Conservation (phyloP, 441 rosid species). For the Populus hybrid region DNA sequence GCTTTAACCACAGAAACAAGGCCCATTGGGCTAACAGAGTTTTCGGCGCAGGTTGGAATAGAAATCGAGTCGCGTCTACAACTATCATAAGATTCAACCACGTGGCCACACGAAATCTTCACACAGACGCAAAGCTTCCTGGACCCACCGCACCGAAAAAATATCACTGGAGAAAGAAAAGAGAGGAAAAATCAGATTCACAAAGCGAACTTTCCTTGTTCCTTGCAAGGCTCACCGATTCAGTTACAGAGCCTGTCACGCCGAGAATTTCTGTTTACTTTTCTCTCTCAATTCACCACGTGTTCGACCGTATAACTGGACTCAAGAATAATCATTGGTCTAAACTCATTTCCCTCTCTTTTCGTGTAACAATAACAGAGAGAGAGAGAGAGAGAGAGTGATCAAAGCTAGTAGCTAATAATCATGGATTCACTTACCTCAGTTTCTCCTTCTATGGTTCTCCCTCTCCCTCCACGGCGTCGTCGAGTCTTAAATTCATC, state of each 20-base stretch:
- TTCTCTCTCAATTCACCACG: not conserved
- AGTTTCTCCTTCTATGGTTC: slow-evolving; percentile 64
- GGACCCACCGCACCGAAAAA: slow-evolving; percentile 26
- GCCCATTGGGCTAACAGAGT: not conserved
- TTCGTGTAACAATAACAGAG: not conserved
- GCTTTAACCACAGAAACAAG: not conserved
- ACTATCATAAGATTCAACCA: not conserved
- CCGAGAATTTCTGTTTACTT: slow-evolving; percentile 25
- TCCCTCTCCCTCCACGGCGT: slow-evolving; percentile 39
- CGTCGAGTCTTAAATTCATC: slow-evolving; percentile 33
- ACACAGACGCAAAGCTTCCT: not conserved
- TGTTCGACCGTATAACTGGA: not conserved
- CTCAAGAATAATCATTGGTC: not conserved
- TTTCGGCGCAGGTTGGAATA: not conserved
- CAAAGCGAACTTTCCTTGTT: slow-evolving; percentile 21
- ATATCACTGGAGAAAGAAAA: slow-evolving; percentile 16
- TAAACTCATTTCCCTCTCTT: not conserved
- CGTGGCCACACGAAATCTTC: slow-evolving; percentile 3
- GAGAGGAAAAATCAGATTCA: not conserved
- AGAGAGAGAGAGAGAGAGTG: not conserved
- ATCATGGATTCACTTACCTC: slow-evolving; percentile 68
- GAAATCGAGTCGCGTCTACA: not conserved
- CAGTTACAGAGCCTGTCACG: slow-evolving; percentile 29
- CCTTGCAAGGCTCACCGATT: not conserved
- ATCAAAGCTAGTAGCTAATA: not conserved